Base-by-base conservation (phyloP, 2,329 filamentous ascomycete genomes). In the Cladosporium sphaerospermum region DNA sequence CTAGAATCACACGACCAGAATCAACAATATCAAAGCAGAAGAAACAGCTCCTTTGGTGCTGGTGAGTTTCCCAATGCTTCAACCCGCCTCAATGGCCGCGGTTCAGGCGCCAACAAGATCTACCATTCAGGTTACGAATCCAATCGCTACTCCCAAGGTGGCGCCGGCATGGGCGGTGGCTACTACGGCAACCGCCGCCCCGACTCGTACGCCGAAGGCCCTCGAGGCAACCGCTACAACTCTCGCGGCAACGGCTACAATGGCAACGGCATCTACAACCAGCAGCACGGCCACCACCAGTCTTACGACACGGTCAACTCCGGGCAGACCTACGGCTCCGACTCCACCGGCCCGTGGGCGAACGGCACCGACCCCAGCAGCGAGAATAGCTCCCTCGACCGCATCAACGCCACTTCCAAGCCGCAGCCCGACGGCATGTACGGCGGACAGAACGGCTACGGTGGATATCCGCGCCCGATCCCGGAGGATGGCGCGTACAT, bases 311-410 rank as follows among this genome's bases (percentile, higher is more conserved):
- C 89, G 1, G 86, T 95, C 42, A 86, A 86, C 36, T 50, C 47
- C 10, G 47, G 47, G n/a, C 47, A 50, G n/a, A 89, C 88, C 10
- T 88, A 84, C 64, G 87, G 84, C 46, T 86, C 82, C 61, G 82
- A 85, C 58, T 83, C 75, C 51, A 75, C 76, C 50, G 90, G 96
- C 54, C 84, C 84, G 10, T 84, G 81, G 65, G 85, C 84, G 53
- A 91, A 93, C 69, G 85, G 85, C 59, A 95, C 89, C 55, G 90
- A 96, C 66, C 91, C 88, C 74, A 93, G 88, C 73, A 96, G 90
- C 66, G 88, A 96, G 66, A 95, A 95, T 72, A 95, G 89, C 73
- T 95, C 89, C 1, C 82, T 95, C 61, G 58, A 54, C 42, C 53
- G 40, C 56, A 57, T 56, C 49, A 69, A 46, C 61, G 71, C 58